phyloP scores from a whole-genome alignment of 2,329 filamentous ascomycete genomes.

The Graphilbum ipis-grandicollis region DNA sequence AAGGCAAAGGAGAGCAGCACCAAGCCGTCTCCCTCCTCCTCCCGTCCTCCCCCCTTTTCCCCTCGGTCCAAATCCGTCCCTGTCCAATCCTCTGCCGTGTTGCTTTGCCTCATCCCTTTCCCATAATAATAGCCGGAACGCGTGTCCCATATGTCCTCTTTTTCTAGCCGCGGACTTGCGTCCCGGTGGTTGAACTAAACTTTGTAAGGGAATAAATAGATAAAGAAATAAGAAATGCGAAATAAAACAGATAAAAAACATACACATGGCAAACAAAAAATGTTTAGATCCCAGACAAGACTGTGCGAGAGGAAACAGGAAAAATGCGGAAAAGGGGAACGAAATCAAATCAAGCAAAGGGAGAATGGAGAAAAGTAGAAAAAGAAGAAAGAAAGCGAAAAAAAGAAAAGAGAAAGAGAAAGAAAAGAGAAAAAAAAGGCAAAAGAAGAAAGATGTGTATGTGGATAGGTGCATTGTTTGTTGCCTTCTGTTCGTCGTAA shows the following conservation, averaged over 20 bases:
- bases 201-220: conserved; percentile 1
- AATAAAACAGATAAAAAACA: neutral
- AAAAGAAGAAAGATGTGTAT: conserved; percentile 5
- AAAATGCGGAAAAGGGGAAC: conserved; percentile 3
- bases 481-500: too few species aligned
- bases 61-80: too few species aligned
- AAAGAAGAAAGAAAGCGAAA: conserved; percentile 1
- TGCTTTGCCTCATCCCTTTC: neutral
- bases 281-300: too few species aligned
- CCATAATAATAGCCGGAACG: conserved; percentile 2
- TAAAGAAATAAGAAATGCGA: neutral
- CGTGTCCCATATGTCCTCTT: conserved; percentile 5
- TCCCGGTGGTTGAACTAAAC: conserved; percentile 4
- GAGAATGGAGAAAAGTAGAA: conserved; percentile 8
- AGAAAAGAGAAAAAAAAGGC: conserved; percentile 4
- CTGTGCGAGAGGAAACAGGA: conserved; percentile 7
- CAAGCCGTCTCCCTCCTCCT: neutral
- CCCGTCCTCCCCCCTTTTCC: too few species aligned
- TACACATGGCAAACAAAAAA: conserved; percentile 3
- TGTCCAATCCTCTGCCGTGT: too few species aligned
- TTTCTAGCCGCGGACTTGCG: conserved; percentile 7
- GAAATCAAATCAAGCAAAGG: conserved; percentile 6
- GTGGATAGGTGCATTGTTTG: neutral
- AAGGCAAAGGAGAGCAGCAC: too few species aligned
- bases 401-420: neutral